Evolutionary conservation across 1,284 basidiomycete genomes (phyloP), one percentile per base, ranked within the genome.

Genomic region (Tranzscheliella williamsii): DNA sequence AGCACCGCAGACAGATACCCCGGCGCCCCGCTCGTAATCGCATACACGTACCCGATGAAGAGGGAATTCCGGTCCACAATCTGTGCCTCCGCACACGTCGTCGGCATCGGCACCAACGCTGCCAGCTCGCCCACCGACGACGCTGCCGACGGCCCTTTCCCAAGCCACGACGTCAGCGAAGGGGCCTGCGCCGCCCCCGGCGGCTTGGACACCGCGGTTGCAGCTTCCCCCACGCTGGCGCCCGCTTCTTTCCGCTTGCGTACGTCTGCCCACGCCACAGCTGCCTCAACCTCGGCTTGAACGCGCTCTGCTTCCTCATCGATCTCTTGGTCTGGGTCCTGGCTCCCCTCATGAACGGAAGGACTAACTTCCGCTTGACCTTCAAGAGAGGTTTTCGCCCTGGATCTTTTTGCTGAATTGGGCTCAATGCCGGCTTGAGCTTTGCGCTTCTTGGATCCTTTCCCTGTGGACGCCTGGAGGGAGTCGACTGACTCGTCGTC

Each of bases 21-120:
- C 17, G 61, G 21, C 2, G 61, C 54, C 2, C 51, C 22, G 11
- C 53, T 64, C 8, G 43, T 50, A 24, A 76, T 42, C 3, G 73
- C 67, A 27, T 73, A 76, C 24, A 71, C 73, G 38, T 69, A 76
- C 38, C 66, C 73, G 39, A 76, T 47, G 47, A 77, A 77, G 24
- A 75, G 67, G 5, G 68, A 72, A 51, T 53, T 53, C 34, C 75
- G 70, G 43, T 77, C 75, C 35, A 61, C 53, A 30, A 76, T 61
- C 32, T 61, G 67, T 1, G 74, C 71, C 4, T 53, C 43, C 2
- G 37, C 4, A 31, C 62, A 64, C 1, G 68, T 68, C 1, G 57
- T 58, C 4, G 73, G 73, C 55, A 64, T 60, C 9, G 68, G 68
- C 0, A 71, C 38, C 5, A 51, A 38, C 1, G 46, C 27, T 8